Evolutionary conservation across 331 rosid genomes (phyloP).

Genomic region (Ulmus americana): DNA sequence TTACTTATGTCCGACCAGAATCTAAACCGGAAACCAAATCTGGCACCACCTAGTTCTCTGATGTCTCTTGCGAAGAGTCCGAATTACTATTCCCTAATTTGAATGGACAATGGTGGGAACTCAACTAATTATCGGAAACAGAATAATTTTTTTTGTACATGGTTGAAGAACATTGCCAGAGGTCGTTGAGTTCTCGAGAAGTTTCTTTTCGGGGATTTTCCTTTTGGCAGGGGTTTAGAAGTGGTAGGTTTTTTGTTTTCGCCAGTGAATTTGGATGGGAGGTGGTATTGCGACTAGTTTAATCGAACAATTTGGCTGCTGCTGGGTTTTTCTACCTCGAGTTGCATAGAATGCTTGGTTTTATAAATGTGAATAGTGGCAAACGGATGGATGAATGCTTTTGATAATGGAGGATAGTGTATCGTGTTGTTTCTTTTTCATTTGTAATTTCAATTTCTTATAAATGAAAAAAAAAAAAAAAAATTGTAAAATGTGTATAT

Average conservation of each 20-base stretch:
- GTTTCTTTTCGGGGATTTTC: conserved; percentile 4
- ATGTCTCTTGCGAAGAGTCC: neutral
- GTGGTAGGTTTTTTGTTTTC: conserved; percentile 8
- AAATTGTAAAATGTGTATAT: neutral
- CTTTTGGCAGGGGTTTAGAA: conserved; percentile 17
- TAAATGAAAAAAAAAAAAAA: neutral
- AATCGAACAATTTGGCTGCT: conserved; percentile 1
- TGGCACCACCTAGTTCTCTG: conserved; percentile 30
- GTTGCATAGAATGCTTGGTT: neutral
- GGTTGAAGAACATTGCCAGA: conserved; percentile 27
- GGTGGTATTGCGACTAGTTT: conserved; percentile 24
- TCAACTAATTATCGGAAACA: conserved; percentile 13
- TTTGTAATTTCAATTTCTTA: conserved; percentile 5
- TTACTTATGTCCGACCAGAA: conserved; percentile 80
- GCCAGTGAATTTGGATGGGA: conserved; percentile 21
- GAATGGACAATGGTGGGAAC: conserved; percentile 2
- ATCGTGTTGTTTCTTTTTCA: conserved; percentile 5
- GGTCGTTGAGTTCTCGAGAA: neutral
- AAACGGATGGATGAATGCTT: conserved; percentile 8
- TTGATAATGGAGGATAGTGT: conserved; percentile 8
- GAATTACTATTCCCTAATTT: conserved; percentile 7
- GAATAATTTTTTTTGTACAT: conserved; percentile 31
- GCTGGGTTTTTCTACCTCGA: conserved; percentile 5
- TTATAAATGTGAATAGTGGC: conserved; percentile 22
- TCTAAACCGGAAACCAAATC: conserved; percentile 55